Base-by-base conservation (phyloP, 805 yeast genomes). In the Zygotorulaspora sp. region DNA sequence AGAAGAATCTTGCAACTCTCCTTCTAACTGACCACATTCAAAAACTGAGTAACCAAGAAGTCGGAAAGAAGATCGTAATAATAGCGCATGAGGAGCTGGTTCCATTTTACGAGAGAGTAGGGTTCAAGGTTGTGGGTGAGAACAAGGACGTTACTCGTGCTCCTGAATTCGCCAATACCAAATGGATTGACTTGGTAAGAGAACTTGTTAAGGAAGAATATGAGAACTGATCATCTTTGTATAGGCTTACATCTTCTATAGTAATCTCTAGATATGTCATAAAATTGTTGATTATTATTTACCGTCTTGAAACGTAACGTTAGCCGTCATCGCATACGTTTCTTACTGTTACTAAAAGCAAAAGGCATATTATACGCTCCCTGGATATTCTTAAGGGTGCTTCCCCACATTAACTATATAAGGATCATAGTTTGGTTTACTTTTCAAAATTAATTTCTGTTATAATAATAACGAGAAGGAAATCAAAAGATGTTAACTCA, bases 11-110 rank as follows among this genome's bases (percentile, higher is more conserved):
- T 42, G 97, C 95, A 6, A 77, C 95, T 10, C 67, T 88, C 41
- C 65, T 90, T 55, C 63, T 90, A 53, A 87, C 83, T 50, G 98
- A 90, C 63, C 92, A 85, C 65, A 74, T 89, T 44, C 97, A 92
- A 62, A 85, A 90, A 57, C 67, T 90, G 61, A 77, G 86, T 33
- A 87, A 87, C 58, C 95, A 88, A 58, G 86, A 80, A 49, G 79
- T 87, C 44, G 96, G 92, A 31, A 84, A 79, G 50, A 74, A 77
- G 52, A 78, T 90, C 35, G 75, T 79, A 5, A 68, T 90, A 21
- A 72, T 90, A 43, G 84, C 88, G 20, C 87, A 84, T 53, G 73
- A 77, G 32, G 67, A 71, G 16, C 69, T 87, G 53, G 64, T 80
- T 13, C 80, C 83, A 14, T 89, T 89, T 61, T 90, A 90, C 65